These are phyloP conservation scores for Creolimax fragrantissima DNA, from an alignment of 78 protist species.

Conservation along the genomic window DNA sequence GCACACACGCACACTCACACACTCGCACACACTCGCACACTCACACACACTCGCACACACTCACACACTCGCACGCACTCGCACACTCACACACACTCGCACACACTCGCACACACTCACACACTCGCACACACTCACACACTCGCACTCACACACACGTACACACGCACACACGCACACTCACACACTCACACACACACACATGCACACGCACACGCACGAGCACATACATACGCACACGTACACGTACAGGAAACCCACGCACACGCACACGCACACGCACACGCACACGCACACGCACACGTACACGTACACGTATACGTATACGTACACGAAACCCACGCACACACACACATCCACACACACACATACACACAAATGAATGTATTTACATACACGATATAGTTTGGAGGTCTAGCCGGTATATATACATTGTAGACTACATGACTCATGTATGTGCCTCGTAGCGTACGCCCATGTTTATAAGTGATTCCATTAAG, in stretches of 20 bases:
- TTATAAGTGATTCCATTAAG: too few relatives aligned
- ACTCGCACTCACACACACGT: background rate
- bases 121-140: background rate
- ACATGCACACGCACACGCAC: background rate
- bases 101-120: background rate
- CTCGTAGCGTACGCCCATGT: too few relatives aligned
- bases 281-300: conserved; percentile 1
- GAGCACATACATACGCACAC: background rate
- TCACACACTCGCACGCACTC: background rate
- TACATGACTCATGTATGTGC: too few relatives aligned
- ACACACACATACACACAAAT: background rate
- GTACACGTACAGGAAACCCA: background rate
- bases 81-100: background rate
- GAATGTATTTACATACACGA: too few relatives aligned
- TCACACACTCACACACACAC: background rate
- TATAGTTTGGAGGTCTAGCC: too few relatives aligned
- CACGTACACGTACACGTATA: background rate
- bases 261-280: background rate
- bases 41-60: background rate
- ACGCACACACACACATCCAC: background rate
- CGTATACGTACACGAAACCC: background rate
- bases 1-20: background rate
- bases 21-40: background rate
- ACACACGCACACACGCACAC: background rate
- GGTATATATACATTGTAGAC: too few relatives aligned